These are phyloP conservation scores for Neonectria punicea DNA, from an alignment of 2,329 filamentous ascomycete species.

Conservation along the genomic window DNA sequence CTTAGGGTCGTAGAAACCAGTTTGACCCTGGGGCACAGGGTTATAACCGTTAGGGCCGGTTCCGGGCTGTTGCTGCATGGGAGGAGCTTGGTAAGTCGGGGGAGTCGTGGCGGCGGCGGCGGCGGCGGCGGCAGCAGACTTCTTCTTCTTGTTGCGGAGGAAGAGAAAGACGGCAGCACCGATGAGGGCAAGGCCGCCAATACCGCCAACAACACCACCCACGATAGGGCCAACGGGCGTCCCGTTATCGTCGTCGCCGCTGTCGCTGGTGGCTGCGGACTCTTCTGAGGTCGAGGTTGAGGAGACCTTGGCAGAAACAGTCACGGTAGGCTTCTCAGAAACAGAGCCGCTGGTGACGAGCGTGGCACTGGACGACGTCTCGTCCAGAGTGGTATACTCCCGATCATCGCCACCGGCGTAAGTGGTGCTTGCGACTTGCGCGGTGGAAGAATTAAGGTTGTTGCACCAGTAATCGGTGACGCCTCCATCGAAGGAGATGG, in stretches of 20 bases:
- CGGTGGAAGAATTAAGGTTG: constrained; percentile 44
- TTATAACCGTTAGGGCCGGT: constrained; percentile 27
- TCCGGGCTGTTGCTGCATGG: constrained; percentile 32
- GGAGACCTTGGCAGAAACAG: constrained; percentile 5
- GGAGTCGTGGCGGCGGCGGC: constrained; percentile 18
- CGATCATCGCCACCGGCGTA: constrained; percentile 50
- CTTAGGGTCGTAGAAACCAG: constrained; percentile 44
- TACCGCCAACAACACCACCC: constrained; percentile 51
- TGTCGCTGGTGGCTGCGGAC: constrained; percentile 1
- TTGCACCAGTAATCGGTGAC: constrained; percentile 59
- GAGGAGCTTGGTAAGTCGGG: constrained; percentile 22
- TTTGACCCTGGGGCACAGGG: constrained; percentile 22
- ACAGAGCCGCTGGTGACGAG: constrained; percentile 22
- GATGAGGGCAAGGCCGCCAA: constrained; percentile 47
- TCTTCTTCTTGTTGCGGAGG: constrained; percentile 45
- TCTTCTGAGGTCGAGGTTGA: not conserved
- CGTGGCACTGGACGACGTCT: constrained; percentile 28
- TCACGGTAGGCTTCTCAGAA: constrained; percentile 4
- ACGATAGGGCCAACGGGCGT: constrained; percentile 51
- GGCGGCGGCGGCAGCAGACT: constrained; percentile 24
- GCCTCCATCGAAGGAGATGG: constrained; percentile 53
- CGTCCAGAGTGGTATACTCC: constrained; percentile 24
- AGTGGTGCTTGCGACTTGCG: constrained; percentile 53
- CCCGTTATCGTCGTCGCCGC: constrained; percentile 6
- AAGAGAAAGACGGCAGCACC: constrained; percentile 46